Evolutionary conservation across 1,284 basidiomycete genomes (phyloP).

Genomic region (Rhizoctonia solani): DNA sequence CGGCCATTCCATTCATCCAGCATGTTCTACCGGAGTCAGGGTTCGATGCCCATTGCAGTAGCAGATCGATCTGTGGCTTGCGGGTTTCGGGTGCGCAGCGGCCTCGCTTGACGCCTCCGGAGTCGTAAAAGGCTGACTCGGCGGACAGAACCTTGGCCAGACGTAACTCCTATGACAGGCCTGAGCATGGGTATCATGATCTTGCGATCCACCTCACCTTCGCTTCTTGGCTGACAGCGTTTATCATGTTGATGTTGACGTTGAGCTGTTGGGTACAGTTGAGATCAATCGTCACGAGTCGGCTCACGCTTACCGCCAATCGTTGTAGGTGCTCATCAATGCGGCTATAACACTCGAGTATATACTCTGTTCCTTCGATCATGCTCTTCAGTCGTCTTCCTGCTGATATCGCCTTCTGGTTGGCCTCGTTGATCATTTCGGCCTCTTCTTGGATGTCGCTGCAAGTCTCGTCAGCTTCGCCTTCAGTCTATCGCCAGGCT

Average conservation of each 20-base stretch:
- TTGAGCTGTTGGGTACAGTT: too few relatives aligned
- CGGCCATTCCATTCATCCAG: not conserved
- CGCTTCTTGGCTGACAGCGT: not conserved
- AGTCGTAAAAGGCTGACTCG: not conserved
- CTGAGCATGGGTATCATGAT: not conserved
- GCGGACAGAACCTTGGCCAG: not conserved
- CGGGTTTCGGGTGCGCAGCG: not conserved
- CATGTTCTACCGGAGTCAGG: not conserved
- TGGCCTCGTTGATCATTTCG: too few relatives aligned
- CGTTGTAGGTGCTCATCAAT: too few relatives aligned
- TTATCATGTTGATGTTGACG: too few relatives aligned
- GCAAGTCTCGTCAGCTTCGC: too few relatives aligned
- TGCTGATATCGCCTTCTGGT: not conserved
- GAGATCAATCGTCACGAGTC: too few relatives aligned
- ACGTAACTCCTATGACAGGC: not conserved
- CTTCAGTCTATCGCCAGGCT: too few relatives aligned
- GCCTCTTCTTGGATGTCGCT: not conserved
- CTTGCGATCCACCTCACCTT: not conserved
- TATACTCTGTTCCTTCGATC: too few relatives aligned
- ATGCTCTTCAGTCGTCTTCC: not conserved
- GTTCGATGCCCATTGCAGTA: not conserved
- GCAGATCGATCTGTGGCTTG: not conserved
- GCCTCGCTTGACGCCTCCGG: not conserved
- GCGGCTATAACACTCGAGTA: too few relatives aligned
- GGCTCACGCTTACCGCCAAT: too few relatives aligned